Base-by-base conservation (phyloP, 441 rosid genomes). In the Adansonia rubrostipa region DNA sequence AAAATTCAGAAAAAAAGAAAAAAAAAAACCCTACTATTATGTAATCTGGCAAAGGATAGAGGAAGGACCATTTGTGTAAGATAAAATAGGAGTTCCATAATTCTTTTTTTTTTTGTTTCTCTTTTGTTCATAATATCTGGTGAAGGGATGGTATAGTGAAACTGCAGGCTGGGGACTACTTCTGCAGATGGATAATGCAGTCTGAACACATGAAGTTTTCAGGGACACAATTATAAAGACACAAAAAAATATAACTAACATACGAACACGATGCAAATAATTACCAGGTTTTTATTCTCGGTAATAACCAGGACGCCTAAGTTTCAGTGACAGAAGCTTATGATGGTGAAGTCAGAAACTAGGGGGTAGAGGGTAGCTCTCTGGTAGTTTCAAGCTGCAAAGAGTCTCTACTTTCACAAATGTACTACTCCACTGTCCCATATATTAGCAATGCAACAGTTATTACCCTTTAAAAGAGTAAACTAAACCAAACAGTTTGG, bases 261-360 rank as follows among this genome's bases (percentile, higher is more conserved):
- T 48, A 48, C 14, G 51, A 13, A 48, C 51, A 48, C 28, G 28
- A 24, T 24, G 1, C 28, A 24, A 24, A 24, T 24, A 24, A 24
- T 24, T 24, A 24, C 28, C 28, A 24, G 28, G 28, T 24, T 24
- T 24, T 24, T 24, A 24, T 24, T 24, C 28, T 24, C 0, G 1
- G 28, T 24, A 24, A 36, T 36, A 4, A 36, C 40, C 40, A 36
- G 5, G 40, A 36, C 3, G 53, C 53, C 13, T 48, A 48, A 48
- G 74, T 24, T 73, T 70, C 61, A 77, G 67, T 50, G 82, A 56
- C 62, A 66, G 75, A 51, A 6, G 78, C 42, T 78, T 50, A 65
- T 7, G 77, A 66, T 61, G 50, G 14, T 57, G 74, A 64, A 64
- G 58, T 58, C 58, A 71, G 63, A 33, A 28, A 47, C 15, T 44